Conservation (phyloP, 2,329 filamentous ascomycete species). For the Plenodomus tracheiphilus region DNA sequence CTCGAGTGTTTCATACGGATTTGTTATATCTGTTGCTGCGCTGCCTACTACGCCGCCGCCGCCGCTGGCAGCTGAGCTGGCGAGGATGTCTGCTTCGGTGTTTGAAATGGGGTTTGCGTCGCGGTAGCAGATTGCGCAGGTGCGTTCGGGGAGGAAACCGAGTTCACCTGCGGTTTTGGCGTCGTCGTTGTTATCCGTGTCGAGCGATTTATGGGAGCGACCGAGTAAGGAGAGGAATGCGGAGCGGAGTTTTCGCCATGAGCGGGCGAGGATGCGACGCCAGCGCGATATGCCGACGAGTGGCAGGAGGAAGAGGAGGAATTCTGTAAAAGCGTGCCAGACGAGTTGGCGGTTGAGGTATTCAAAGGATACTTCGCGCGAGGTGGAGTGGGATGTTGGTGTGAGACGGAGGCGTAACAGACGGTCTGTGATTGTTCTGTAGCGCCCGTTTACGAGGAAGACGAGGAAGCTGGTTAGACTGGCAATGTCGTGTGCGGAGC, state of each 20-base stretch:
- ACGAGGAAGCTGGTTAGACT: slow-evolving; percentile 85
- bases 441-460: slow-evolving; percentile 88
- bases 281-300: slow-evolving; percentile 93
- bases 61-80: slow-evolving; percentile 61
- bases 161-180: slow-evolving; percentile 66
- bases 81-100: slow-evolving; percentile 72
- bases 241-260: slow-evolving; percentile 79
- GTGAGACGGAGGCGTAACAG: slow-evolving; percentile 81
- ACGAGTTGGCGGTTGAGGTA: slow-evolving; percentile 97
- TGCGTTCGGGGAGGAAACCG: slow-evolving; percentile 85
- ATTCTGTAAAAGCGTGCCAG: slow-evolving; percentile 99
- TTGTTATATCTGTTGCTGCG: slow-evolving; percentile 90
- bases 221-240: slow-evolving; percentile 54
- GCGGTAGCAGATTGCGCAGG: slow-evolving; percentile 95
- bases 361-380: slow-evolving; percentile 92
- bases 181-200: slow-evolving; percentile 53
- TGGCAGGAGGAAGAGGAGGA: slow-evolving; percentile 94
- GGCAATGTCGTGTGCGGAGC: slow-evolving; percentile 77
- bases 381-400: slow-evolving; percentile 80
- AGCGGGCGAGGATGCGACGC: slow-evolving; percentile 83
- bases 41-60: slow-evolving; percentile 82
- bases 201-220: slow-evolving; percentile 44
- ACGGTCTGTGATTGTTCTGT: slow-evolving; percentile 87
- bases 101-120: slow-evolving; percentile 77
- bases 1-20: slow-evolving; percentile 87